These are phyloP conservation scores for Chytriomyces hyalinus DNA, from an alignment of 192 early-diverging fungal genomes.

Conservation along the genomic window DNA sequence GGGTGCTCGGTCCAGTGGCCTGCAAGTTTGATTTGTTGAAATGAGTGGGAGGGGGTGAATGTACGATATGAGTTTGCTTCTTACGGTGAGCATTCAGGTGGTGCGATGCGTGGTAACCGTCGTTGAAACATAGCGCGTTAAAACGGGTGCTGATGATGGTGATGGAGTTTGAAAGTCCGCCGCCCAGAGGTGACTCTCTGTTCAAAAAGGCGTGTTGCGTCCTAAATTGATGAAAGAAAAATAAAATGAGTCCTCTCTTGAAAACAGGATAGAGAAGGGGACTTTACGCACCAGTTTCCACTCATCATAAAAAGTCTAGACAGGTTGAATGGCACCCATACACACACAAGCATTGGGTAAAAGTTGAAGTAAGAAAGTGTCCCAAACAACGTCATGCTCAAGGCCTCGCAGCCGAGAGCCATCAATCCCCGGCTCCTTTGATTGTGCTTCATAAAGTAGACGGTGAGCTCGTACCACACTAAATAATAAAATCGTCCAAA, in stretches of 20 bases:
- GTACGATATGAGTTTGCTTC: too few species aligned
- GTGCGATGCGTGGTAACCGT: conserved; percentile 58
- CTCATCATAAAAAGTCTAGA: conserved; percentile 51
- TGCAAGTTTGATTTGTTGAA: too few species aligned
- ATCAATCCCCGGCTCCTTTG: conserved; percentile 17
- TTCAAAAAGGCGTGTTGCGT: conserved; percentile 52
- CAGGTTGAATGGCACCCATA: conserved; percentile 42
- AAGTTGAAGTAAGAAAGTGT: conserved; percentile 29
- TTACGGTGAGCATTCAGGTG: conserved; percentile 48
- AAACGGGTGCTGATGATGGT: conserved; percentile 43
- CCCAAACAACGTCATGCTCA: conserved; percentile 11
- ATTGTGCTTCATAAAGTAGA: conserved; percentile 43
- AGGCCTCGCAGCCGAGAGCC: conserved; percentile 27
- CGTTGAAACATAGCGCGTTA: conserved; percentile 48
- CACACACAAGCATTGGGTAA: conserved; percentile 22
- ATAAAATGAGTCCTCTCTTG: background rate
- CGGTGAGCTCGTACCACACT: conserved; percentile 34
- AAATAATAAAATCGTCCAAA: conserved; percentile 46
- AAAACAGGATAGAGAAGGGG: background rate
- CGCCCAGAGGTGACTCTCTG: conserved; percentile 38
- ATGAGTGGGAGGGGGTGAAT: too few species aligned
- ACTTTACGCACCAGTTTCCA: conserved; percentile 43
- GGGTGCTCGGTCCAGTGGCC: conserved; percentile 54
- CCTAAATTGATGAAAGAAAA: background rate
- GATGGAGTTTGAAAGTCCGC: conserved; percentile 43